These are phyloP conservation scores for Albifimbria verrucaria DNA, from an alignment of 2,329 filamentous ascomycete genomes.

Conservation along the genomic window DNA sequence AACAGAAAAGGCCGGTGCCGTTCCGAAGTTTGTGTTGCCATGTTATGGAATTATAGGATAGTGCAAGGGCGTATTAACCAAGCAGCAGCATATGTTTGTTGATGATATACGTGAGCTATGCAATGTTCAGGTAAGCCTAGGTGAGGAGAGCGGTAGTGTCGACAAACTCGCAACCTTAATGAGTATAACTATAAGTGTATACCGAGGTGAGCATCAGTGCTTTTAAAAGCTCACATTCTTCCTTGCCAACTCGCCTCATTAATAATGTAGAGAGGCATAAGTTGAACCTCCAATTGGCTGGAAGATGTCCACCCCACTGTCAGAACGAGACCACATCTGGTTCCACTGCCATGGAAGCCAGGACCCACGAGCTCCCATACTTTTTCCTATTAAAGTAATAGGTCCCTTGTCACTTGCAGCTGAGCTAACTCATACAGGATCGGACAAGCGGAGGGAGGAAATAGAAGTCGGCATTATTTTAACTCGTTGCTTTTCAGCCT, in stretches of 20 bases:
- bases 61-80: neutral
- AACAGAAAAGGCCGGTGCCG: conserved; percentile 2
- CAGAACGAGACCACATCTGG: neutral
- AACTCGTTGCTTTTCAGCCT: neutral
- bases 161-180: neutral
- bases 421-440: neutral
- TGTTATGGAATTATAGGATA: neutral
- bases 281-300: neutral
- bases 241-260: neutral
- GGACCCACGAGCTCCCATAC: neutral
- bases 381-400: neutral
- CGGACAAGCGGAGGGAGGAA: neutral
- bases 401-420: neutral
- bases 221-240: neutral
- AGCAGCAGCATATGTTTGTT: neutral
- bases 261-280: neutral
- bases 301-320: neutral
- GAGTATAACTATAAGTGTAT: too few relatives aligned
- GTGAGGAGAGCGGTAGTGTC: neutral
- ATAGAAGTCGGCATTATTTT: neutral
- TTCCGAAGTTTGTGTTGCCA: neutral
- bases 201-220: too few relatives aligned
- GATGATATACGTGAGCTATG: neutral
- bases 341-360: neutral
- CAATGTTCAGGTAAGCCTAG: neutral